These are phyloP conservation scores for Picocystis sp. DNA, from an alignment of 163 green algal genomes.

Conservation along the genomic window DNA sequence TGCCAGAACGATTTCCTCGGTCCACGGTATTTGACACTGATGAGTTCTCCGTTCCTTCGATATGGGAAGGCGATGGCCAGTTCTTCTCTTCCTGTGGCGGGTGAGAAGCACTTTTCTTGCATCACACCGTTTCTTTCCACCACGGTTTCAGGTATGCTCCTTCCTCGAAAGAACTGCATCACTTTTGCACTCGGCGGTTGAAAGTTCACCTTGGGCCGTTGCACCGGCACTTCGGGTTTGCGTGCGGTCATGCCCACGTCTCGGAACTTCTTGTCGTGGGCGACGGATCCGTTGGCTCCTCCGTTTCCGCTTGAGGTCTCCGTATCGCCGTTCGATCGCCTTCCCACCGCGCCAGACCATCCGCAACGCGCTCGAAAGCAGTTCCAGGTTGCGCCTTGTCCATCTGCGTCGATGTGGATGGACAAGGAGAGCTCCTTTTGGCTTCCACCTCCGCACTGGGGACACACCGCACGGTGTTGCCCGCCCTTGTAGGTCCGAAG, in stretches of 20 bases:
- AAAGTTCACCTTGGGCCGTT: background rate
- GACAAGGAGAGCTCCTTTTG: slow-evolving; percentile 19
- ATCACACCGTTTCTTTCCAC: slow-evolving; percentile 15
- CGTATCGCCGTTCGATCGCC: background rate
- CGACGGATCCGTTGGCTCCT: background rate
- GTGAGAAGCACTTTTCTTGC: slow-evolving; percentile 3
- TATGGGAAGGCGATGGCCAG: slow-evolving; percentile 59
- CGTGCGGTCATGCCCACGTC: slow-evolving; percentile 6
- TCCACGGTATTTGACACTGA: slow-evolving; percentile 79
- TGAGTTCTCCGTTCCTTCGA: slow-evolving; percentile 37
- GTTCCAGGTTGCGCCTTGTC: slow-evolving; percentile 20
- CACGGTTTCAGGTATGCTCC: slow-evolving; percentile 21
- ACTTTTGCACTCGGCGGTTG: slow-evolving; percentile 8
- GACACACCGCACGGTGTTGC: slow-evolving; percentile 1
- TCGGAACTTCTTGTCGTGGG: slow-evolving; percentile 6
- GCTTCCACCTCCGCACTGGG: slow-evolving; percentile 7
- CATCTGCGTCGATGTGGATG: slow-evolving; percentile 20
- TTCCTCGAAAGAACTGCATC: slow-evolving; percentile 23
- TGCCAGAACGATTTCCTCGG: slow-evolving; percentile 50
- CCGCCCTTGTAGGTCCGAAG: background rate
- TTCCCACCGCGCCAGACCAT: slow-evolving; percentile 15
- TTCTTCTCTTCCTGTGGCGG: background rate
- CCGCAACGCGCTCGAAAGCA: slow-evolving; percentile 33
- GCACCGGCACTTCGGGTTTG: slow-evolving; percentile 1
- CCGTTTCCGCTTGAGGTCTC: background rate